Base-by-base conservation (phyloP, 2,329 filamentous ascomycete genomes). In the Immersiporthe knoxdaviesiana region DNA sequence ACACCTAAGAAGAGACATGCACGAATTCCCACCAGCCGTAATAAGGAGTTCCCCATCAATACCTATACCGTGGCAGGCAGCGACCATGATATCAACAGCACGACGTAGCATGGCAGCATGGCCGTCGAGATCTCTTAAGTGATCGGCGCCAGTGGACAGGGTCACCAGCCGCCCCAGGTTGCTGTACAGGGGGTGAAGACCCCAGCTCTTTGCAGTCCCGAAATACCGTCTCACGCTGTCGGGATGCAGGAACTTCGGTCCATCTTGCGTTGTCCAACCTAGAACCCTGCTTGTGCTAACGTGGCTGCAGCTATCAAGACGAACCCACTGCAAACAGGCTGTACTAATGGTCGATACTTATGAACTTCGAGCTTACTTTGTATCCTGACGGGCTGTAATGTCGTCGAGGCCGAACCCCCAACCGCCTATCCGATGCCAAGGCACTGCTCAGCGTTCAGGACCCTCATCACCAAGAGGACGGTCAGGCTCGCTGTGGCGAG, bases 201-300 rank as follows among this genome's bases (percentile, higher is more conserved):
- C 63, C 66, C 66, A 65, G 66, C 68, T 54, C 68, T 67, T 27
- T 70, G 56, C 41, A 24, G 16, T 71, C 67, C 69, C 67, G 69
- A 66, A 69, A 54, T 66, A 56, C 67, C 63, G 63, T 60, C 50
- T 60, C 64, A 60, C 35, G 41, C n/a, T 32, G 66, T 39, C 50
- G 61, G 61, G 30, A 69, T 69, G 21, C 59, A 63, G 66, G 67
- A 64, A 69, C 60, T 30, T 44, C 64, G 67, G 68, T 58, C 54
- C 47, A 64, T 54, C 27, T 24, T 32, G 62, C 62, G 47, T 27
- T 41, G 27, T 64, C 32, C 41, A 52, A 30, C 63, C 58, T 27
- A 32, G 27, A 30, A 59, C 52, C 59, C 44, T 69, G 64, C 67
- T 66, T 47, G 18, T 65, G 44, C 47, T 58, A 60, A 47, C 32